A percentile compares a stretch with the other conserved stretches of the same genome.
These are phyloP conservation scores for Gaeumannomyces tritici DNA, from an alignment of 2,329 filamentous ascomycete genomes.

Conservation along the genomic window DNA sequence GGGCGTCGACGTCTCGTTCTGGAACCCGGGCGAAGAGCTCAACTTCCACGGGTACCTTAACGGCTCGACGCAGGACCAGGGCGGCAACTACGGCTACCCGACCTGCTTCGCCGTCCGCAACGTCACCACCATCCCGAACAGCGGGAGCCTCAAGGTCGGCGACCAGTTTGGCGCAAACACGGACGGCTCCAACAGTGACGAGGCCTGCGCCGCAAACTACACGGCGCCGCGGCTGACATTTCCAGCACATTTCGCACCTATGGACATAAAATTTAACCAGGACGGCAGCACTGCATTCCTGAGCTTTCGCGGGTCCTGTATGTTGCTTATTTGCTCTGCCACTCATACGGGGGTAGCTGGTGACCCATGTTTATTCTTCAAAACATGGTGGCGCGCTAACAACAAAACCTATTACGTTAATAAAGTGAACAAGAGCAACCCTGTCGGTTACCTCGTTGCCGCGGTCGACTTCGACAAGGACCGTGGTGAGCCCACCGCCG, in stretches of 20 bases:
- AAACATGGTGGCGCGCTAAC: background rate
- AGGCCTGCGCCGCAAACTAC: constrained; percentile 17
- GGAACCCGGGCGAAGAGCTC: constrained; percentile 66
- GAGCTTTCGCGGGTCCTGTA: constrained; percentile 62
- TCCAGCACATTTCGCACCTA: constrained; percentile 56
- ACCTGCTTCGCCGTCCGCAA: constrained; percentile 56
- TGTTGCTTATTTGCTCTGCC: constrained; percentile 9
- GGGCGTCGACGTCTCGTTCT: constrained; percentile 49
- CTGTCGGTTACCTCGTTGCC: constrained; percentile 35
- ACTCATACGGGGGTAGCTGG: no score
- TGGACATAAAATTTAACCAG: constrained; percentile 58
- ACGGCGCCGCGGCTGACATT: constrained; percentile 45
- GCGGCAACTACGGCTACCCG: constrained; percentile 54
- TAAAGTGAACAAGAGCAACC: constrained; percentile 31
- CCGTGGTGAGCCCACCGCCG: constrained; percentile 28
- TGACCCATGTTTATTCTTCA: background rate
- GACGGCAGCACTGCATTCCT: constrained; percentile 52
- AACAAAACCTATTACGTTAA: background rate
- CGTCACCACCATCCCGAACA: constrained; percentile 17
- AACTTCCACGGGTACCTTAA: constrained; percentile 58
- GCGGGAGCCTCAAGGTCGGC: constrained; percentile 28
- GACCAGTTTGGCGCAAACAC: constrained; percentile 35
- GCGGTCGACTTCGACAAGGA: constrained; percentile 24
- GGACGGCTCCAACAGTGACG: constrained; percentile 26
- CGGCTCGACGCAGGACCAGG: constrained; percentile 17